Evolutionary conservation across 768 basidiomycete genomes (phyloP).

Genomic region (Pleurotus ostreatus): DNA sequence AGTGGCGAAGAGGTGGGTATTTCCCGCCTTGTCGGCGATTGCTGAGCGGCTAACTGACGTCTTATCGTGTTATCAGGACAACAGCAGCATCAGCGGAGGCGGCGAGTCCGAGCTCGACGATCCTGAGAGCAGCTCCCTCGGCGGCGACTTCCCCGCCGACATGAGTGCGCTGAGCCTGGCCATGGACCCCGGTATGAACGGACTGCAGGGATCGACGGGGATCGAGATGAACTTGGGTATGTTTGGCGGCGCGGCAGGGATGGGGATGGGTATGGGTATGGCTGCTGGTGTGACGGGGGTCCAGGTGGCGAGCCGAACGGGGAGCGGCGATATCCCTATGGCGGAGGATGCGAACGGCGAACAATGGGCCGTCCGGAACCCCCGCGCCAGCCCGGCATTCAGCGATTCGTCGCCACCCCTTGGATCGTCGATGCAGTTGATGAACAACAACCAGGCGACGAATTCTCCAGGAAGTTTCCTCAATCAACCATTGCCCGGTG

Average conservation of each 20-base stretch:
- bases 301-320: constrained; percentile 8
- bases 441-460: constrained; percentile 20
- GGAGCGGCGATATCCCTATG: constrained; percentile 2
- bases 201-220: constrained; percentile 19
- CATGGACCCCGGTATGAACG: constrained; percentile 22
- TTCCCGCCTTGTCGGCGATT: constrained; percentile 12
- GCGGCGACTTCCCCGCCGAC: constrained; percentile 12
- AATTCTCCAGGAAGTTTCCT: constrained; percentile 23
- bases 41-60: constrained; percentile 11
- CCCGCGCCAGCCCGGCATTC: constrained; percentile 35
- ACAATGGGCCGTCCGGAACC: constrained; percentile 36
- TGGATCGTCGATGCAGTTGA: constrained; percentile 17
- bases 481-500: constrained; percentile 9
- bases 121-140: constrained; percentile 22
- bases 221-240: constrained; percentile 20
- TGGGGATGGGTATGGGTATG: constrained; percentile 25
- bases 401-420: constrained; percentile 37
- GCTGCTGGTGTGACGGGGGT: constrained; percentile 10
- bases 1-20: constrained; percentile 26
- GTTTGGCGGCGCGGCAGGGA: constrained; percentile 19
- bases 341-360: constrained; percentile 16
- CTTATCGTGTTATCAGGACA: constrained; percentile 4
- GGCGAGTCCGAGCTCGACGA: constrained; percentile 13
- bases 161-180: constrained; percentile 19
- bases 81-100: constrained; percentile 14